These are phyloP conservation scores for Anthoceros angustus DNA, from an alignment of 225 moss, liverwort and hornwort genomes.

Conservation along the genomic window DNA sequence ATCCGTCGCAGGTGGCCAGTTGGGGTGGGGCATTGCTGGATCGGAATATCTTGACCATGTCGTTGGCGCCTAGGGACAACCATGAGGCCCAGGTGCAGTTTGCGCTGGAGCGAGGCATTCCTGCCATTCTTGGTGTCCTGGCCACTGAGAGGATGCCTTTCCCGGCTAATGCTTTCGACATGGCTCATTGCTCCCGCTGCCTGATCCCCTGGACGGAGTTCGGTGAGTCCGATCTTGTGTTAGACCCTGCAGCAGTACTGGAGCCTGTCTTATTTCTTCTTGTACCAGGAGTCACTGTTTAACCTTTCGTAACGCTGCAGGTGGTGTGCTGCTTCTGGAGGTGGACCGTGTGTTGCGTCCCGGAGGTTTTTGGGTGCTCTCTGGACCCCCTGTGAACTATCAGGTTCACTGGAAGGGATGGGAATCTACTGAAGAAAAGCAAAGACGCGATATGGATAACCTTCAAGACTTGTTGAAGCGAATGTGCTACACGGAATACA, in stretches of 20 bases:
- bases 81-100: slow-evolving; percentile 97
- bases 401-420: slow-evolving; percentile 82
- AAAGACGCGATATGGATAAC: slow-evolving; percentile 52
- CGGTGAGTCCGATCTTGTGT: slow-evolving; percentile 22
- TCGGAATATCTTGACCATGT: slow-evolving; percentile 64
- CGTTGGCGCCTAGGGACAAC: slow-evolving; percentile 89
- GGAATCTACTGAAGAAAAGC: slow-evolving; percentile 55
- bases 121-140: slow-evolving; percentile 83
- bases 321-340: slow-evolving; percentile 74
- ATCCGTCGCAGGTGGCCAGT: slow-evolving; percentile 62
- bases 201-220: slow-evolving; percentile 94
- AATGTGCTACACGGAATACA: slow-evolving; percentile 77
- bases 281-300: not conserved
- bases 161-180: slow-evolving; percentile 83
- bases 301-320: slow-evolving; percentile 15
- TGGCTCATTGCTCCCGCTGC: slow-evolving; percentile 90
- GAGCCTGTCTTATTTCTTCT: no score
- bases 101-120: slow-evolving; percentile 84
- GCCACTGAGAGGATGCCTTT: slow-evolving; percentile 82
- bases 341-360: slow-evolving; percentile 86
- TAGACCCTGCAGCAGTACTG: no score
- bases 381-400: slow-evolving; percentile 86
- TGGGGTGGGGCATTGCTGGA: slow-evolving; percentile 78
- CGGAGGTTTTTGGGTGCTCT: slow-evolving; percentile 92
- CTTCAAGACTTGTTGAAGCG: slow-evolving; percentile 40